Evolutionary conservation across 169 alveolate genomes (phyloP).

Genomic region (Babesia ovis): DNA sequence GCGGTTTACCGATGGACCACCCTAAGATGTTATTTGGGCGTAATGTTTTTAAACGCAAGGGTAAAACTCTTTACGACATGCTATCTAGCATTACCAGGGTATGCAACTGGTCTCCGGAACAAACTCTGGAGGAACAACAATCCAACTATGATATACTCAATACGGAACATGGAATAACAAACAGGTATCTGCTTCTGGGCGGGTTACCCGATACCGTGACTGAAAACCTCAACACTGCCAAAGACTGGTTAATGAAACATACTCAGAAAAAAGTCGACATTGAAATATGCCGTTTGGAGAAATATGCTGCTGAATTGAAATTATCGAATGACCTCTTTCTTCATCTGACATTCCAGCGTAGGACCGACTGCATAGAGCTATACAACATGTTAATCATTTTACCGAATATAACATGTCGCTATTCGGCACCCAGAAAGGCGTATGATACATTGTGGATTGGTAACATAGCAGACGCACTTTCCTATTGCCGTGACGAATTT

Average conservation of each 20-base stretch:
- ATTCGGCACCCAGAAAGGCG: constrained; percentile 44
- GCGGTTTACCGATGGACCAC: neutral
- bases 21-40: constrained; percentile 18
- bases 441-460: constrained; percentile 61
- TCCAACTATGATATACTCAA: constrained; percentile 28
- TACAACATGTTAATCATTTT: neutral
- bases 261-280: constrained; percentile 20
- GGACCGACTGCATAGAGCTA: constrained; percentile 34
- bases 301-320: constrained; percentile 4
- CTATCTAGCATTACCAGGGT: constrained; percentile 2
- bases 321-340: neutral
- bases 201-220: constrained; percentile 26
- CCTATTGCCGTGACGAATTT: constrained; percentile 43
- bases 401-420: constrained; percentile 25
- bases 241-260: constrained; percentile 32
- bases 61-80: constrained; percentile 33
- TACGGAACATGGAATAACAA: constrained; percentile 38
- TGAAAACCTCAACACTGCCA: constrained; percentile 18
- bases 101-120: constrained; percentile 42
- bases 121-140: constrained; percentile 50
- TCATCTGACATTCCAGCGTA: constrained; percentile 44
- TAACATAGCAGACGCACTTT: constrained; percentile 48
- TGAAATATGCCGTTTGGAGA: constrained; percentile 10
- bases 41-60: constrained; percentile 31
- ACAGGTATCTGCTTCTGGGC: constrained; percentile 52